Base-by-base conservation (phyloP, 495 filamentous ascomycete genomes). In the Ascodesmis nigricans region DNA sequence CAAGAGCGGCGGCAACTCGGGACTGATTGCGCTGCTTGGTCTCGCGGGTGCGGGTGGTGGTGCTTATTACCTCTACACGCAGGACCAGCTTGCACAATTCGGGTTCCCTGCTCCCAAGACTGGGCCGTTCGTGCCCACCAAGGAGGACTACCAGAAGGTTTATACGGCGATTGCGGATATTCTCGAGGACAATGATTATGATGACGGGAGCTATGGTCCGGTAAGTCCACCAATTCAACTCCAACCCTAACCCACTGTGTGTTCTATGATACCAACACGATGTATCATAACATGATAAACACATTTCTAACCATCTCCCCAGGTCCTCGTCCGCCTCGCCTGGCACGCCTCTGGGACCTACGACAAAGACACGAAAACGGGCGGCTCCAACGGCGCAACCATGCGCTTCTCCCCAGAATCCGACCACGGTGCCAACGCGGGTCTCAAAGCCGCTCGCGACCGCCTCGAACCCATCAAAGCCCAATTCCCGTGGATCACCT, bases 391-490 rank as follows among this genome's bases (percentile, higher is more conserved):
- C 55, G 87, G 87, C 42, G 82, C 87, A 35, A 97, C 87, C 46
- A 97, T 97, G 87, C 71, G 87, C 55, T 97, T 97, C 57, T 63
- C 72, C 25, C 87, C 87, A 24, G 87, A 93, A 62, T 65, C 67
- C 26, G 76, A 75, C 53, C 87, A 97, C 59, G 83, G 82, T 44
- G 87, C 84, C 55, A 93, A 93, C 46, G 80, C 84, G 34, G 87
- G 87, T 44, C 65, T 97, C 47, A 75, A 77, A 56, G 58, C 65
- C 40, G 87, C 84, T 41, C 75, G 84, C 24, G 78, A 91, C 61
- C 90, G 92, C 67, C 63, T 92, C 17, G 78, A 91, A 58, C 77
- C 79, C 41, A 62, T 93, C 48, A 87, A 93, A 61, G 70, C 62
- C 35, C 68, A 84, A 57, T 78, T 79, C 69, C 78, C 82, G 30